phyloP scores from a whole-genome alignment of 192 early-diverging fungal species.

The Backusella circina region DNA sequence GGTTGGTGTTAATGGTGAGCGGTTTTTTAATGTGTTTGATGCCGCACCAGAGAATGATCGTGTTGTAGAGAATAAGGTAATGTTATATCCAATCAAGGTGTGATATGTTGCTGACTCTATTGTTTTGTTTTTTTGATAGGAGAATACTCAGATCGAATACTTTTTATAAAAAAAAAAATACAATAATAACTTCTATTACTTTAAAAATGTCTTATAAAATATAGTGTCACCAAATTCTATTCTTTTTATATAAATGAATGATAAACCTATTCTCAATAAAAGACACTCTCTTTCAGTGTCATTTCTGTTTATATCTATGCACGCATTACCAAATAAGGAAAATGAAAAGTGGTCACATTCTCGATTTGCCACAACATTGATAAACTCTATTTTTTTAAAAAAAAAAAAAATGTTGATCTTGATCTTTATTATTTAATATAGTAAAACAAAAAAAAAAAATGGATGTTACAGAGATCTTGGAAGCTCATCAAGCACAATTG shows the following conservation, averaged over 20 bases:
- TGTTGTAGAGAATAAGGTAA: not conserved
- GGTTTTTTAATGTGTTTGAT: constrained; percentile 88
- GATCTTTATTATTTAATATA: not conserved
- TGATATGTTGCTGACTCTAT: not conserved
- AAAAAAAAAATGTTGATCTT: not conserved
- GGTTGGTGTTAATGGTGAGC: constrained; percentile 67
- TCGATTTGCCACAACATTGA: not conserved
- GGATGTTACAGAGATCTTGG: constrained; percentile 68
- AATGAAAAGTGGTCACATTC: not conserved
- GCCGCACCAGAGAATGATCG: constrained; percentile 79
- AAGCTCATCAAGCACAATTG: constrained; percentile 66
- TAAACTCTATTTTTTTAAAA: not conserved
- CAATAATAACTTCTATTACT: not conserved
- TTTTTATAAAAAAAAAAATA: not conserved
- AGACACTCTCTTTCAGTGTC: no score
- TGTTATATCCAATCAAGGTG: not conserved
- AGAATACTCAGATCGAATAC: not conserved
- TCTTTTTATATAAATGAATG: no score
- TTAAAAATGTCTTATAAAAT: no score
- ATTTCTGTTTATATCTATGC: no score
- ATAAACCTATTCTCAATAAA: no score
- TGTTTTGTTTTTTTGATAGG: not conserved
- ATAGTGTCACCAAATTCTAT: no score
- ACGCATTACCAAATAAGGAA: not conserved
- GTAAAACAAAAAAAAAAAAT: constrained; percentile 33